Percentiles rank a stretch among this genome's conserved stretches.
These are phyloP conservation scores for Paramecium biaurelia DNA, from an alignment of 73 alveolate species.

Conservation along the genomic window DNA sequence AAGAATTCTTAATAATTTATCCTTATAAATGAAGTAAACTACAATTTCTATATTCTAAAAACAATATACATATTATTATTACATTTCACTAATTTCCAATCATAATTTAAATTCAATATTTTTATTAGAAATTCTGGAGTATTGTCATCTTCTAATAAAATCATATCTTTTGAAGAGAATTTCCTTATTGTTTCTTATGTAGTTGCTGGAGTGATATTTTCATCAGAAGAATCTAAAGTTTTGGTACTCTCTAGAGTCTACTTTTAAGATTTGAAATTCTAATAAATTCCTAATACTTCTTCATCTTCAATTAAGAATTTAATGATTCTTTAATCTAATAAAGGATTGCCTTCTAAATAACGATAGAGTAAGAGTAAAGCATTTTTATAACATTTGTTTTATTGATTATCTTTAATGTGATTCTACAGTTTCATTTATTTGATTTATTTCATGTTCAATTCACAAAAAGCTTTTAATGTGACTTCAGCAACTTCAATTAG, in stretches of 20 bases:
- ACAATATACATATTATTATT: background rate
- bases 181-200: background rate
- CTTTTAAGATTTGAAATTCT: background rate
- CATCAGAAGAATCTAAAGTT: background rate
- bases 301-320: constrained; percentile 15
- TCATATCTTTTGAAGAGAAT: constrained; percentile 12
- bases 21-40: constrained; percentile 1
- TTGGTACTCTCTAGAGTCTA: background rate
- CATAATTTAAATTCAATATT: background rate
- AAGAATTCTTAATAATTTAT: background rate
- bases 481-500: background rate
- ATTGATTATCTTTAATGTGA: background rate
- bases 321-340: background rate
- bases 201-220: background rate
- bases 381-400: background rate
- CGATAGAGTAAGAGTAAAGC: background rate
- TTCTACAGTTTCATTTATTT: background rate
- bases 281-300: background rate
- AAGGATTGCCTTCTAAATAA: constrained; percentile 24
- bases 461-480: background rate
- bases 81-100: constrained; percentile 21
- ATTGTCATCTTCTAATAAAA: background rate
- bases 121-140: background rate
- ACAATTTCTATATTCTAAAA: constrained; percentile 28
- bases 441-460: background rate